Evolutionary conservation across 495 filamentous ascomycete genomes (phyloP).

Genomic region (Aspergillus affinis): DNA sequence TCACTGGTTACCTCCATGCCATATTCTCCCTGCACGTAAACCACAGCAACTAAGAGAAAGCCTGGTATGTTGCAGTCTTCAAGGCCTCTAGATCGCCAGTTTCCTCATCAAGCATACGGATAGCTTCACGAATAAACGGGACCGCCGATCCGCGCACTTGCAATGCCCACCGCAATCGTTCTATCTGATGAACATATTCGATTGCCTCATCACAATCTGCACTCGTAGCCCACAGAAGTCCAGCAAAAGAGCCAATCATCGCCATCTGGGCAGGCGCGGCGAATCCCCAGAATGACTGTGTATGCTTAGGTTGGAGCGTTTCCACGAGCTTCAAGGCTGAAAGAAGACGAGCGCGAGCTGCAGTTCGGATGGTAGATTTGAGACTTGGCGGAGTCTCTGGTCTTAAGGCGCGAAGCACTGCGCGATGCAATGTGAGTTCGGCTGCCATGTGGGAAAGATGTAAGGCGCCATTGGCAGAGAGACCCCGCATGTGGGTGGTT

Average conservation of each 20-base stretch:
- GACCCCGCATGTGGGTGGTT: constrained; percentile 34
- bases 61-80: constrained; percentile 13
- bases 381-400: constrained; percentile 62
- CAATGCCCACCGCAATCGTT: constrained; percentile 16
- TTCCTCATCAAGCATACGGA: constrained; percentile 23
- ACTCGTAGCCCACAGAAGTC: constrained; percentile 21
- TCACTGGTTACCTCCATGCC: no score
- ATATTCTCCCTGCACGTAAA: no score
- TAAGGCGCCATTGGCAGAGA: constrained; percentile 68
- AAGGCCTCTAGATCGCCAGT: constrained; percentile 19
- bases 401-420: constrained; percentile 70
- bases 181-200: constrained; percentile 14
- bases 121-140: constrained; percentile 21
- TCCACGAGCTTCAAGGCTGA: constrained; percentile 72
- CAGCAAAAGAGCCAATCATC: constrained; percentile 20
- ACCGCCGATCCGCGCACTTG: constrained; percentile 19
- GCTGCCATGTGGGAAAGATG: constrained; percentile 83
- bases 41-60: no score
- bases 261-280: constrained; percentile 18
- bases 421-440: constrained; percentile 81
- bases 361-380: constrained; percentile 74
- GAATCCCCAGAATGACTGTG: constrained; percentile 66
- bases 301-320: constrained; percentile 66
- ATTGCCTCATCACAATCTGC: constrained; percentile 14
- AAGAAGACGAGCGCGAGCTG: constrained; percentile 61